These are phyloP conservation scores for Lyophyllum decastes DNA, from an alignment of 768 basidiomycete species.

Conservation along the genomic window DNA sequence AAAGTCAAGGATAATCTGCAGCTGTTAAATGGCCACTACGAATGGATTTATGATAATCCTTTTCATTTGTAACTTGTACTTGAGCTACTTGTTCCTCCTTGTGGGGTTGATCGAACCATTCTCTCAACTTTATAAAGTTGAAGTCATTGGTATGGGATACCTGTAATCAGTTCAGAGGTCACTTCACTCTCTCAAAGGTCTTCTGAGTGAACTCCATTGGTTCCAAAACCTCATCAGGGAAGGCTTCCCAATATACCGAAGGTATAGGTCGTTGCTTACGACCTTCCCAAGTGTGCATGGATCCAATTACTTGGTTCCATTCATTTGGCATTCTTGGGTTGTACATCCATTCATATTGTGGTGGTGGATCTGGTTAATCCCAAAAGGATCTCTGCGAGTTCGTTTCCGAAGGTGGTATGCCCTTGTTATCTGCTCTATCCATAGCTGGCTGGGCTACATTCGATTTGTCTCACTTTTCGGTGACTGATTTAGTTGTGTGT, in stretches of 20 bases:
- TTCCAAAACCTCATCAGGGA: not conserved
- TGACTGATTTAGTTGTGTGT: not conserved
- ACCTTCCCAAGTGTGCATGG: not conserved
- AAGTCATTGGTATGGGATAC: not conserved
- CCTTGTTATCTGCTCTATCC: not conserved
- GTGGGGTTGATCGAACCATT: not conserved
- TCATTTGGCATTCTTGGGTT: conserved; percentile 17
- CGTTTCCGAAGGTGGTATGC: not conserved
- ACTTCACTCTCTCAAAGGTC: not conserved
- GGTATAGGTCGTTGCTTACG: not conserved
- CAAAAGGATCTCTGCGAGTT: not conserved
- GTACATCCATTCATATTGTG: not conserved
- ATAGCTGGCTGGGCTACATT: not conserved
- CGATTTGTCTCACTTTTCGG: not conserved
- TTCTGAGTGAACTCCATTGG: not conserved
- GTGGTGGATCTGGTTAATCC: not conserved
- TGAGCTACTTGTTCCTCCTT: not conserved
- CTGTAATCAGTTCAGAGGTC: not conserved
- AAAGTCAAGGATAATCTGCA: conserved; percentile 16
- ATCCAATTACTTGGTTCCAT: conserved; percentile 21
- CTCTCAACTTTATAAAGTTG: not conserved
- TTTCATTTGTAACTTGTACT: not conserved
- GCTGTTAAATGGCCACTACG: not conserved
- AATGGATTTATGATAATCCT: not conserved
- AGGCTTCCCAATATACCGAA: not conserved